phyloP scores from a whole-genome alignment of 345 rosid species.

The Pugionium cornutum region DNA sequence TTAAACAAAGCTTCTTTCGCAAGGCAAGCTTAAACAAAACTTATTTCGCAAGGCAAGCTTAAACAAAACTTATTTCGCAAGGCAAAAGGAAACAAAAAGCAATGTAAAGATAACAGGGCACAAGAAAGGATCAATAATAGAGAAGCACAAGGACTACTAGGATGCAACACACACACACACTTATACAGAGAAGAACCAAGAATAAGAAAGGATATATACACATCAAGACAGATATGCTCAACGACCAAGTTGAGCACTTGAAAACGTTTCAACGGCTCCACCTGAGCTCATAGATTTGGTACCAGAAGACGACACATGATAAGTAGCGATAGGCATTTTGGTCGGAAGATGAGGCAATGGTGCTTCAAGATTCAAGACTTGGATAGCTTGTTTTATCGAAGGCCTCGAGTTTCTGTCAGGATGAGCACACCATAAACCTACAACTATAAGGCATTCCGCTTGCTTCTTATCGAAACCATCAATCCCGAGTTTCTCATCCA shows the following conservation, averaged over 20 bases:
- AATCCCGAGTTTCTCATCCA: slow-evolving; percentile 41
- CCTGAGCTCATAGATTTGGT: slow-evolving; percentile 32
- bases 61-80: too few relatives aligned
- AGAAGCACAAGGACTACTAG: slow-evolving; percentile 1
- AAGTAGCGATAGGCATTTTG: slow-evolving; percentile 49
- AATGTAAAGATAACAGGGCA: too few relatives aligned
- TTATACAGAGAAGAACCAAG: not conserved
- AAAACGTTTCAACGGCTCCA: slow-evolving; percentile 41
- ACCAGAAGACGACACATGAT: slow-evolving; percentile 39
- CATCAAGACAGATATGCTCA: slow-evolving; percentile 9
- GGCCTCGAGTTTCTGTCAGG: slow-evolving; percentile 52
- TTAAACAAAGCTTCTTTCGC: too few relatives aligned
- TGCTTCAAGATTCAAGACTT: slow-evolving; percentile 49
- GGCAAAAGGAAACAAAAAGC: too few relatives aligned
- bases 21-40: too few relatives aligned
- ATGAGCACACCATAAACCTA: slow-evolving; percentile 66
- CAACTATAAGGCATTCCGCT: slow-evolving; percentile 45
- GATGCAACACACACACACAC: slow-evolving; percentile 18
- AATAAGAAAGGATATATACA: not conserved
- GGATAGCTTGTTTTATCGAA: slow-evolving; percentile 54
- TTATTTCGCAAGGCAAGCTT: too few relatives aligned
- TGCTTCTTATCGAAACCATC: slow-evolving; percentile 46
- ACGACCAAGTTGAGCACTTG: slow-evolving; percentile 44
- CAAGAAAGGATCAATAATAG: not conserved
- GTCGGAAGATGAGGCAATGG: slow-evolving; percentile 48